phyloP scores from a whole-genome alignment of 352 stramenopile species.

The Pythium sp. region DNA sequence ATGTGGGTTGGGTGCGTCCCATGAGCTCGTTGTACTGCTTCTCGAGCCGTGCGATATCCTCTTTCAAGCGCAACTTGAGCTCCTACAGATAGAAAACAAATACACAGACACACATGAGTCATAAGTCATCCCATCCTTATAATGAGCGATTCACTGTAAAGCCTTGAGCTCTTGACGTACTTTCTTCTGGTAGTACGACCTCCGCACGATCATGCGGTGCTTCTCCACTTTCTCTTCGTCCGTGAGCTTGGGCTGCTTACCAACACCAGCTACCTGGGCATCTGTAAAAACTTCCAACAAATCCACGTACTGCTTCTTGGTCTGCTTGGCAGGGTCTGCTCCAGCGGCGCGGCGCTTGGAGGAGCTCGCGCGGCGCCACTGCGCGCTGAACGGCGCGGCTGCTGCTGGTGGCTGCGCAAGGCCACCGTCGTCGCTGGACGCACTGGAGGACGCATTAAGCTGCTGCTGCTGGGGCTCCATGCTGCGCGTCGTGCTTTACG shows the following conservation, averaged over 20 bases:
- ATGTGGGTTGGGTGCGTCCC: slow-evolving; percentile 4
- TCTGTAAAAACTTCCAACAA: neutral
- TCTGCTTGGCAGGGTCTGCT: neutral
- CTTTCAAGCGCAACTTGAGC: slow-evolving; percentile 22
- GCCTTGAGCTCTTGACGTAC: slow-evolving; percentile 9
- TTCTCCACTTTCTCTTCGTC: slow-evolving; percentile 40
- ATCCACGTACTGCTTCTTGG: neutral
- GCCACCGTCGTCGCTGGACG: neutral
- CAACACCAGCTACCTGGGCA: neutral
- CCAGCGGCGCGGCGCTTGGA: neutral
- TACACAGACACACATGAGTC: neutral
- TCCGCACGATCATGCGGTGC: slow-evolving; percentile 49
- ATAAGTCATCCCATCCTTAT: neutral
- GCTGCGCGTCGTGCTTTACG: neutral
- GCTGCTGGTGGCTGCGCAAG: neutral
- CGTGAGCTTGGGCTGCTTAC: slow-evolving; percentile 20
- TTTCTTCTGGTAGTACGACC: slow-evolving; percentile 41
- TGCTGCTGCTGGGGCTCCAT: neutral
- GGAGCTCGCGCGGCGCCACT: slow-evolving; percentile 6
- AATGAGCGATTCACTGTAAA: neutral
- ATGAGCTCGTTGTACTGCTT: slow-evolving; percentile 28
- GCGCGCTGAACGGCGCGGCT: slow-evolving; percentile 9
- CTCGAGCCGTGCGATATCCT: slow-evolving; percentile 29
- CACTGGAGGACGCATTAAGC: neutral
- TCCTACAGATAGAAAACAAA: slow-evolving; percentile 8